Conservation (phyloP, 2,329 filamentous ascomycete genomes). For the Ilyonectria destructans region DNA sequence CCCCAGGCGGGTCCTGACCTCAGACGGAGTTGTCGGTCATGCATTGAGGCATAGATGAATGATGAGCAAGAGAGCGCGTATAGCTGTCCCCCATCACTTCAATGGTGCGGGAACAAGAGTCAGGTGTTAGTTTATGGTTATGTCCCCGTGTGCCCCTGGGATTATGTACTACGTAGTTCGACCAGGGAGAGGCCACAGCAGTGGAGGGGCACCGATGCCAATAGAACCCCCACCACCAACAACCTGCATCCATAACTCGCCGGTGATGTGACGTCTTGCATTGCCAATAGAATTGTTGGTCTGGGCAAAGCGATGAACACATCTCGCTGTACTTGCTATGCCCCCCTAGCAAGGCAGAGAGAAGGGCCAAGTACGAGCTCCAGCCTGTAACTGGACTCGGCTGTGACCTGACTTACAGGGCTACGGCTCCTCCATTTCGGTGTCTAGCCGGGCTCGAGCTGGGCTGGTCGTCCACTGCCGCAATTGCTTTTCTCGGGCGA, state of each 20-base stretch:
- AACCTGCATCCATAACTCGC: slow-evolving; percentile 23
- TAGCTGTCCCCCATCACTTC: not conserved
- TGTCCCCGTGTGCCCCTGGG: slow-evolving; percentile 20
- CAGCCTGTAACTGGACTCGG: not conserved
- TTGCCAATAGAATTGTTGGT: slow-evolving; percentile 19
- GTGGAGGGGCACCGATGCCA: slow-evolving; percentile 23
- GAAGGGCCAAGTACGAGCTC: not conserved
- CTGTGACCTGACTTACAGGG: slow-evolving; percentile 2
- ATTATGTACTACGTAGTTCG: not conserved
- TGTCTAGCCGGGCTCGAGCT: not conserved
- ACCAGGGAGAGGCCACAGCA: not conserved
- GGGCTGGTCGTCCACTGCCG: not conserved
- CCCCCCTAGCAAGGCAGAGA: not conserved
- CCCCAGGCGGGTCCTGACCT: slow-evolving; percentile 1
- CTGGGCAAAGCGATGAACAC: slow-evolving; percentile 16
- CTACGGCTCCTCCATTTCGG: not conserved
- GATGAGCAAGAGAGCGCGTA: slow-evolving; percentile 11
- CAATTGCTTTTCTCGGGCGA: slow-evolving; percentile 1
- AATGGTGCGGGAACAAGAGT: slow-evolving; percentile 15
- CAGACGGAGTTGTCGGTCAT: not conserved
- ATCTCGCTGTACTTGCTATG: slow-evolving; percentile 31
- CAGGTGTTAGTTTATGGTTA: slow-evolving; percentile 8
- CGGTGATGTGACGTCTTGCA: slow-evolving; percentile 21
- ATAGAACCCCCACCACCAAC: slow-evolving; percentile 30
- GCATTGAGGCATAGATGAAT: slow-evolving; percentile 26